Evolutionary conservation across 306 rosid species (phyloP), one percentile per base, ranked within the genome.

Genomic region (Trifolium repens): DNA sequence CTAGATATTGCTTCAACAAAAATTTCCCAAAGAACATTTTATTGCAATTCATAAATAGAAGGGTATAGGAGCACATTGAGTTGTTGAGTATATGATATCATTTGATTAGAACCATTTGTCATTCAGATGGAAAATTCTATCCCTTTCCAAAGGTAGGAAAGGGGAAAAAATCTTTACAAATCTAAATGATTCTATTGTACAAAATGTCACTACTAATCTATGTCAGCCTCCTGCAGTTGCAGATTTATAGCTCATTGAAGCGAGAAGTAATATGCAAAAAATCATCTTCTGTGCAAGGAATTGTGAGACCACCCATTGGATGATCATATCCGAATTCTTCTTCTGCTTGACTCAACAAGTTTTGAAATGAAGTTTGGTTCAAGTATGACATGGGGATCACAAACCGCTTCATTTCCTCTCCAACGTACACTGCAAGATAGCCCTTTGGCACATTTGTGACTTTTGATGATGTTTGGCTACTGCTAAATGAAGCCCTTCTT

Each of bases 381-480:
- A 52, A 52, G 58, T 52, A 52, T 52, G 58, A 52, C 22, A 17
- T 16, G 24, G 58, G 58, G 26, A 52, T 52, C 9, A 52, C 58
- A 52, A 52, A 52, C 26, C 58, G 24, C 24, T 52, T 52, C 58
- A 17, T 53, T 17, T 53, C 5, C 59, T 53, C 59, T n/a, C 27
- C 59, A 16, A 53, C 59, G 11, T 53, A 53, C 26, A 17, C 59
- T 9, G 59, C 59, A 53, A 53, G 27, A 17, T 17, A 17, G 2
- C 59, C 59, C 59, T 53, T 53, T 8, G 59, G 27, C 27, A 52
- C 58, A 16, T 16, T 16, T 3, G 19, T 2, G 1, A 3, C 57
- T 40, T 71, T 71, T 53, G 67, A 72, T 52, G 78, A 58, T 69
- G 35, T 52, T 40, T 69, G 77, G 74, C 55, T 75, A 34, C 77